Percentiles rank a stretch among this genome's conserved stretches.
Conservation (phyloP, 2,329 filamentous ascomycete genomes). For the Sporothrix brasiliensis region DNA sequence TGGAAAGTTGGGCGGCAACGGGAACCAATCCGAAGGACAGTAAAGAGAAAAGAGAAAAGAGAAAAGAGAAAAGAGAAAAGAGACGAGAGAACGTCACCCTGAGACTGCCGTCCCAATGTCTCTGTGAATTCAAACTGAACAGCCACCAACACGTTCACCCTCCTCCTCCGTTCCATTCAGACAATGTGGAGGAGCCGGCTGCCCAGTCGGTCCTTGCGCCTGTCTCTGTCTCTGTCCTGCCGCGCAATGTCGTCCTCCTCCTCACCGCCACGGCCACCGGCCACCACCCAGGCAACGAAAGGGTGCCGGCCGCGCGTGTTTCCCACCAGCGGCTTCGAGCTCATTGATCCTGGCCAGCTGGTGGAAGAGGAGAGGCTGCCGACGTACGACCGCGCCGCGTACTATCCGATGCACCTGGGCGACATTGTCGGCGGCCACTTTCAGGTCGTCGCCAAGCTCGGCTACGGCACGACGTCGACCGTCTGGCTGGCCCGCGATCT, state of each 20-base stretch:
- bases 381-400: neutral
- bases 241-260: neutral
- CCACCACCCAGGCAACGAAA: neutral
- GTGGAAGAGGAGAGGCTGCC: constrained; percentile 16
- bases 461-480: constrained; percentile 17
- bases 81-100: too few species aligned
- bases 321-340: neutral
- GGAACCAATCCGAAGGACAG: too few species aligned
- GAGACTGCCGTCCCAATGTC: too few species aligned
- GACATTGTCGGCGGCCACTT: neutral
- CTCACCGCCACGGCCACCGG: neutral
- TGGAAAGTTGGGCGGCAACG: too few species aligned
- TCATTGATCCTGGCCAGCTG: neutral
- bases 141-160: too few species aligned
- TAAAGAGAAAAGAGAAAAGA: too few species aligned
- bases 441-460: constrained; percentile 21
- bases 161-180: too few species aligned
- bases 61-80: too few species aligned
- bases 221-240: too few species aligned
- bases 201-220: too few species aligned
- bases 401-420: constrained; percentile 16
- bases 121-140: too few species aligned
- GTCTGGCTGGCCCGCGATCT: constrained; percentile 22
- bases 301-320: neutral
- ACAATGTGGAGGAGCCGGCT: too few species aligned